phyloP scores from a whole-genome alignment of 306 rosid species.

The Ochetophila trinervis region DNA sequence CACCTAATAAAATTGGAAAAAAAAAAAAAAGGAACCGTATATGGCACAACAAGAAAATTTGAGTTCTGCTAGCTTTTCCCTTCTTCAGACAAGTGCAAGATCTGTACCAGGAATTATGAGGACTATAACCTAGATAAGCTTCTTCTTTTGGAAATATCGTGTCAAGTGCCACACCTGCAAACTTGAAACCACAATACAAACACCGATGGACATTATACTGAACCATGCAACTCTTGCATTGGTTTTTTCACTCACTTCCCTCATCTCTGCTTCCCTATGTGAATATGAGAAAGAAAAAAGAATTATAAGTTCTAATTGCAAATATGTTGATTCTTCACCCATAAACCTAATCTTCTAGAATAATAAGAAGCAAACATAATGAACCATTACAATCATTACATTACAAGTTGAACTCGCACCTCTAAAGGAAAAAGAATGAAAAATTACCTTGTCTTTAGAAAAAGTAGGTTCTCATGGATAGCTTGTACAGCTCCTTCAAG shows the following conservation, averaged over 20 bases:
- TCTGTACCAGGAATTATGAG: conserved; percentile 17
- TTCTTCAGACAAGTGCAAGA: conserved; percentile 9
- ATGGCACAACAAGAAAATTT: conserved; percentile 14
- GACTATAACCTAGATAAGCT: conserved; percentile 48
- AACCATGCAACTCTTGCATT: conserved; percentile 73
- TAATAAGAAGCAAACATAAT: too few relatives aligned
- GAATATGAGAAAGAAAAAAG: conserved; percentile 19
- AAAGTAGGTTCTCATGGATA: conserved; percentile 68
- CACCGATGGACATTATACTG: conserved; percentile 59
- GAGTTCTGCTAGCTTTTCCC: conserved; percentile 25
- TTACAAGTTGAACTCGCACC: too few relatives aligned
- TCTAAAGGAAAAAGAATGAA: neutral
- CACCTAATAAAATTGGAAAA: too few relatives aligned
- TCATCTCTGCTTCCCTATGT: conserved; percentile 73
- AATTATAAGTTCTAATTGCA: neutral
- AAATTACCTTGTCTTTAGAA: conserved; percentile 68
- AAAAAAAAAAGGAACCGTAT: neutral
- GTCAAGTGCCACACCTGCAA: conserved; percentile 74
- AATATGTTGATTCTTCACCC: neutral
- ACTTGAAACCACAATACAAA: conserved; percentile 64
- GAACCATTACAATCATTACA: too few relatives aligned
- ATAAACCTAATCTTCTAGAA: too few relatives aligned
- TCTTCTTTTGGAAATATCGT: conserved; percentile 75
- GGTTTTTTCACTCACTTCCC: conserved; percentile 67
- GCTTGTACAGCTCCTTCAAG: conserved; percentile 87